phyloP scores from a whole-genome alignment of 2,329 filamentous ascomycete species.

The Paramyrothecium roridum region DNA sequence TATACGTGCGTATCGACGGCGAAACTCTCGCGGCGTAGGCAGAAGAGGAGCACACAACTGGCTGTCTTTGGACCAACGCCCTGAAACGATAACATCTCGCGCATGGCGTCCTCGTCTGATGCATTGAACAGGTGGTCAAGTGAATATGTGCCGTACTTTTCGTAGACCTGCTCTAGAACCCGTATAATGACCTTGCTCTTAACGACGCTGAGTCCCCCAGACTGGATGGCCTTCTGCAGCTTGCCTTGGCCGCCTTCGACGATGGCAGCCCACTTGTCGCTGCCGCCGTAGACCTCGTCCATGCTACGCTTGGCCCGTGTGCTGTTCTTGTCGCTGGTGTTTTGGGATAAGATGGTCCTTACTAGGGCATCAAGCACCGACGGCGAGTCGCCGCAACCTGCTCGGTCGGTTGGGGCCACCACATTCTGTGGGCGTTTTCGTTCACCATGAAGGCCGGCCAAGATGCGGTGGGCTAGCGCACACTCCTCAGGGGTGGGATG shows the following conservation, averaged over 20 bases:
- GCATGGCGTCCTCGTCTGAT: conserved; percentile 44
- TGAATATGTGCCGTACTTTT: conserved; percentile 36
- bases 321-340: conserved; percentile 52
- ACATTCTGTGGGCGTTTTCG: conserved; percentile 58
- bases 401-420: conserved; percentile 58
- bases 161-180: conserved; percentile 63
- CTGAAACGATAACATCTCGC: conserved; percentile 44
- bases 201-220: conserved; percentile 66
- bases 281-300: conserved; percentile 39
- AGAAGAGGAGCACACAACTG: conserved; percentile 50
- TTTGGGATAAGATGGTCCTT: conserved; percentile 50
- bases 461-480: conserved; percentile 61
- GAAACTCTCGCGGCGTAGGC: conserved; percentile 42
- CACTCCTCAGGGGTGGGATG: conserved; percentile 68
- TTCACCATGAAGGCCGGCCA: conserved; percentile 63
- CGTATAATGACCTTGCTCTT: conserved; percentile 72
- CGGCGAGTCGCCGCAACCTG: conserved; percentile 56
- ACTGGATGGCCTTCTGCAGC: conserved; percentile 60
- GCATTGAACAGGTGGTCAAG: conserved; percentile 45
- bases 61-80: conserved; percentile 55
- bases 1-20: conserved; percentile 53
- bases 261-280: conserved; percentile 40
- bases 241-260: conserved; percentile 33
- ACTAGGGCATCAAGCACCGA: conserved; percentile 51
- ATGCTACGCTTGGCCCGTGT: conserved; percentile 54